Conservation (phyloP, 768 basidiomycete species). For the Scleroderma bovista region DNA sequence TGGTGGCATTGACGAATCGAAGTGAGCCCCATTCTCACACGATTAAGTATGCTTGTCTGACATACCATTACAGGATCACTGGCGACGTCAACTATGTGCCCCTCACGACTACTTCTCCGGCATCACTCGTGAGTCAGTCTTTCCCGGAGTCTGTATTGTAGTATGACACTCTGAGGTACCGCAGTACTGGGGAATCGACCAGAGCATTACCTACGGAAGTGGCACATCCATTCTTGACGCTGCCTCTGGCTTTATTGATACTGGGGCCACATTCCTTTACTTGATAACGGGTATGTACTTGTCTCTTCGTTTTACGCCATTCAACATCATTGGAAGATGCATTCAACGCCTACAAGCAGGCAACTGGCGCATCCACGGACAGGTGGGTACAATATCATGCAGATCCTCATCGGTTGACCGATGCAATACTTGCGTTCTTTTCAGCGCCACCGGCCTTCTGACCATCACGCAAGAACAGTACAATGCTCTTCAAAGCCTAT, state of each 20-base stretch:
- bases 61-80: neutral
- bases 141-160: constrained; percentile 15
- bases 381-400: neutral
- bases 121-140: constrained; percentile 29
- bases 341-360: neutral
- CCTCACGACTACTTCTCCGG: constrained; percentile 24
- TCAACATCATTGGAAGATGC: neutral
- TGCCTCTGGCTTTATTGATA: neutral
- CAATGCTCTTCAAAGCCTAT: constrained; percentile 1
- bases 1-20: constrained; percentile 10
- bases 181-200: neutral
- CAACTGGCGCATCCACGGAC: neutral
- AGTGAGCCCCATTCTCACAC: neutral
- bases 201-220: neutral
- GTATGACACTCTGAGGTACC: too few relatives aligned
- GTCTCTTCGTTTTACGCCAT: neutral
- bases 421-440: constrained; percentile 10
- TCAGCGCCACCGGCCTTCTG: constrained; percentile 10
- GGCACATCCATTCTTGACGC: neutral
- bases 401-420: too few relatives aligned
- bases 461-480: constrained; percentile 4
- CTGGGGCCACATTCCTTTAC: neutral
- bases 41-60: too few relatives aligned
- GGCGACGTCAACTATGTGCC: constrained; percentile 14
- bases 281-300: neutral